phyloP scores from a whole-genome alignment of 2,329 filamentous ascomycete species.

The Nigrograna mackinnonii region DNA sequence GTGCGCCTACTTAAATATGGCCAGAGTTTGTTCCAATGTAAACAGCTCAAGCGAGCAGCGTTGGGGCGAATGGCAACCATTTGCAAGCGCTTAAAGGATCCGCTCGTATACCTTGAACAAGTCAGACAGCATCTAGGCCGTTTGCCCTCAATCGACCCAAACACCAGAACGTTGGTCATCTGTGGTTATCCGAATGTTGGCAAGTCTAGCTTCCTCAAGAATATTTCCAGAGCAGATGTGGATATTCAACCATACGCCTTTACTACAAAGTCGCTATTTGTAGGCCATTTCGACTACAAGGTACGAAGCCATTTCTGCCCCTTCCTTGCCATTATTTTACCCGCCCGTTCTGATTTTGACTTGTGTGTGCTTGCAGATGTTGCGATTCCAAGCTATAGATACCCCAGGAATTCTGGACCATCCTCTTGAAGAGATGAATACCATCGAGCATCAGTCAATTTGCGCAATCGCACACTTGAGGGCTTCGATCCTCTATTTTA shows the following conservation, averaged over 20 bases:
- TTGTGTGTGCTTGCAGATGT: too few relatives aligned
- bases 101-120: constrained; percentile 93
- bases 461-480: constrained; percentile 96
- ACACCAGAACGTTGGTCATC: constrained; percentile 92
- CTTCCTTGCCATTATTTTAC: too few relatives aligned
- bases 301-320: constrained; percentile 60
- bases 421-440: constrained; percentile 97
- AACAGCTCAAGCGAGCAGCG: constrained; percentile 95
- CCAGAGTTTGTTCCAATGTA: constrained; percentile 97
- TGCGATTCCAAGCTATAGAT: constrained; percentile 87
- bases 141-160: constrained; percentile 97
- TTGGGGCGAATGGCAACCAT: constrained; percentile 98
- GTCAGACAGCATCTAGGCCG: constrained; percentile 95
- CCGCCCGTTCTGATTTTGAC: too few relatives aligned
- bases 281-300: constrained; percentile 97
- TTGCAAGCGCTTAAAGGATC: constrained; percentile 91
- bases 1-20: constrained; percentile 48
- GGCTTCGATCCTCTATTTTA: constrained; percentile 95
- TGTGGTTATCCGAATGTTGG: constrained; percentile 93
- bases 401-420: constrained; percentile 98
- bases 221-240: constrained; percentile 90
- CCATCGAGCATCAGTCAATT: constrained; percentile 98
- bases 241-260: constrained; percentile 98
- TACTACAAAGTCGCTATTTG: constrained; percentile 96
- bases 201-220: constrained; percentile 94